Base-by-base conservation (phyloP, 2,329 filamentous ascomycete species). In the Sporothrix luriei region DNA sequence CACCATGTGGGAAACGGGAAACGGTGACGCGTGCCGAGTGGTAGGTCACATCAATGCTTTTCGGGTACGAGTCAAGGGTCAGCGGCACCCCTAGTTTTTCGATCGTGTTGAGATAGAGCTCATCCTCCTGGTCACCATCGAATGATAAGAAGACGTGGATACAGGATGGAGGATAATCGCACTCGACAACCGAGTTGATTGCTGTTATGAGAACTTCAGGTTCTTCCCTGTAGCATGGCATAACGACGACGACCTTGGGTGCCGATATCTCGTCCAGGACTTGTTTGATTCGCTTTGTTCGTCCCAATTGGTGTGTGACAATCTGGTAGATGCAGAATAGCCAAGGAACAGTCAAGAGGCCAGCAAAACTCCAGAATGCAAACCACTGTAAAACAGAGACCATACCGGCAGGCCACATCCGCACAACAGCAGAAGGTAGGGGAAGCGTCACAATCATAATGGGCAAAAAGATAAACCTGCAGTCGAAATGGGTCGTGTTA, bases 141-240 rank as follows among this genome's bases (percentile, higher is more conserved):
- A 97, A 98, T 0, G 94, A 97, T 2, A 98, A 84, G 79, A 98
- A 98, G 40, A 97, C 90, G 78, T 98, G 95, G 70, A 97, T 90
- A 78, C 94, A 97, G 1, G 91, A 90, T 5, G 93, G 87, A 0
- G 95, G 94, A 73, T 98, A 98, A 75, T 97, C 94, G 79, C 93
- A 96, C 75, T 94, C 91, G 66, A 97, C 93, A 46, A 98, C 90
- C 0, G 94, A 97, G 80, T 97, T 90, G 74, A 97, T 85, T 4
- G 94, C 95, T 61, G 91, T 91, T 69, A 97, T 84, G 61, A 98
- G 84, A 14, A 97, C 85, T 0, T 92, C 90, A 0, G 93, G 92
- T 40, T 93, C 89, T 77, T 98, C 95, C 76, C 95, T 93, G 82
- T 97, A 98, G 76, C 94, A 96, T 4, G 94, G 95, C 93, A 98